A percentile compares a stretch with the other conserved stretches of the same genome.
Evolutionary conservation across 768 basidiomycete genomes (phyloP).

Genomic region (Mycena capillaripes): DNA sequence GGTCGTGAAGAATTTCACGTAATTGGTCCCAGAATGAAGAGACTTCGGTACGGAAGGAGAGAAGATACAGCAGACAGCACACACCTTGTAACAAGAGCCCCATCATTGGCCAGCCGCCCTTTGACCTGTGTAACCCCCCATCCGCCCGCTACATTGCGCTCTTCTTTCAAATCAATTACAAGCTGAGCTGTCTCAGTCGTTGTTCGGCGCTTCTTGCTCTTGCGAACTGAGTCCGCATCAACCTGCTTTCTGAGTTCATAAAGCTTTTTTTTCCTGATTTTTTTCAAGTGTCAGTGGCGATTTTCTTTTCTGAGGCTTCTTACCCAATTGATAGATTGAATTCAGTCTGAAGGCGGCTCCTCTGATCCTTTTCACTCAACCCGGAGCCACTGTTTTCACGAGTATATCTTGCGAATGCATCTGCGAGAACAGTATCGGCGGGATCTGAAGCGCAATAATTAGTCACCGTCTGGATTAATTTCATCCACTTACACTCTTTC

Average conservation of each 20-base stretch:
- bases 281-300: too few relatives aligned
- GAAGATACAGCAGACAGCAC: too few relatives aligned
- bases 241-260: not conserved
- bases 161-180: not conserved
- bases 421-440: not conserved
- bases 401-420: not conserved
- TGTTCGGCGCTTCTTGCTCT: not conserved
- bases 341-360: not conserved
- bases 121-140: constrained; percentile 12
- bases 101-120: not conserved
- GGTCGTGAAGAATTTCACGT: constrained; percentile 6
- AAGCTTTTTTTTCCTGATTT: constrained; percentile 1
- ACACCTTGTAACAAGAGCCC: not conserved
- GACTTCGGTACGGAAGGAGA: too few relatives aligned
- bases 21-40: not conserved
- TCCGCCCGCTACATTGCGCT: constrained; percentile 1
- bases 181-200: not conserved
- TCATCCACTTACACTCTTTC: not conserved
- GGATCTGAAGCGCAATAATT: too few relatives aligned
- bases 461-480: too few relatives aligned
- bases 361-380: not conserved
- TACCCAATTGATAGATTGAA: not conserved
- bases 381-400: constrained; percentile 6
- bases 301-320: not conserved
- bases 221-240: not conserved